These are phyloP conservation scores for Dothidotthia symphoricarpi DNA, from an alignment of 2,329 filamentous ascomycete species.

Conservation along the genomic window DNA sequence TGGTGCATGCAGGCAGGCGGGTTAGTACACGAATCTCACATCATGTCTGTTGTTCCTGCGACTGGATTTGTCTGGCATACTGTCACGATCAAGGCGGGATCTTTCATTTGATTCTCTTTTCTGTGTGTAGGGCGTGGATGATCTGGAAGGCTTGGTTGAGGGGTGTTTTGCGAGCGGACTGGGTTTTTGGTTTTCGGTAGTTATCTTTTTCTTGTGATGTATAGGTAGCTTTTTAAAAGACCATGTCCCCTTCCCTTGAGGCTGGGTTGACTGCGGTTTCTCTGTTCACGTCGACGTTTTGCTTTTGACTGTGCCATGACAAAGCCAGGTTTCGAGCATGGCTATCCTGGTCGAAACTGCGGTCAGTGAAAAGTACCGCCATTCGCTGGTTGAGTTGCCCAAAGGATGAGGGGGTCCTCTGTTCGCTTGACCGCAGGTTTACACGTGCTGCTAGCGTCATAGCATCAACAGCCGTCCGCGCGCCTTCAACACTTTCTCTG, in stretches of 20 bases:
- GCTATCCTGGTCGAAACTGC: no score
- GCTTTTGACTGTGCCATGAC: background rate
- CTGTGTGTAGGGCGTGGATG: slow-evolving; percentile 18
- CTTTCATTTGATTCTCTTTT: slow-evolving; percentile 21
- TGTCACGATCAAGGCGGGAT: no score
- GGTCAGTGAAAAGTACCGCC: background rate
- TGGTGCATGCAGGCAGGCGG: slow-evolving; percentile 20
- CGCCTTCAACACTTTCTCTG: slow-evolving; percentile 2
- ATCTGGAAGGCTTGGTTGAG: slow-evolving; percentile 14
- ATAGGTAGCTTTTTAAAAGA: slow-evolving; percentile 35
- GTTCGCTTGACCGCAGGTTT: no score
- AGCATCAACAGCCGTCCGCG: background rate
- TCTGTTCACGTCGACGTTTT: slow-evolving; percentile 10
- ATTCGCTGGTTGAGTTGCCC: background rate
- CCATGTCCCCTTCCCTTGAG: slow-evolving; percentile 17
- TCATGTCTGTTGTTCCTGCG: slow-evolving; percentile 34
- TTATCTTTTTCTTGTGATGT: slow-evolving; percentile 30
- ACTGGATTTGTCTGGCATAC: slow-evolving; percentile 7
- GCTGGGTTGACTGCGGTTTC: slow-evolving; percentile 21
- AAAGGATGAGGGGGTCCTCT: no score
- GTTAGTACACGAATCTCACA: slow-evolving; percentile 35
- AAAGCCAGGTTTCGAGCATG: background rate
- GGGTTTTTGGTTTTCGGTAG: slow-evolving; percentile 15
- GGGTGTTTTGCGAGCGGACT: slow-evolving; percentile 14
- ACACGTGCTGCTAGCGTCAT: no score